Evolutionary conservation across 2,329 filamentous ascomycete genomes (phyloP).

Genomic region (Pseudonectria foliicola): DNA sequence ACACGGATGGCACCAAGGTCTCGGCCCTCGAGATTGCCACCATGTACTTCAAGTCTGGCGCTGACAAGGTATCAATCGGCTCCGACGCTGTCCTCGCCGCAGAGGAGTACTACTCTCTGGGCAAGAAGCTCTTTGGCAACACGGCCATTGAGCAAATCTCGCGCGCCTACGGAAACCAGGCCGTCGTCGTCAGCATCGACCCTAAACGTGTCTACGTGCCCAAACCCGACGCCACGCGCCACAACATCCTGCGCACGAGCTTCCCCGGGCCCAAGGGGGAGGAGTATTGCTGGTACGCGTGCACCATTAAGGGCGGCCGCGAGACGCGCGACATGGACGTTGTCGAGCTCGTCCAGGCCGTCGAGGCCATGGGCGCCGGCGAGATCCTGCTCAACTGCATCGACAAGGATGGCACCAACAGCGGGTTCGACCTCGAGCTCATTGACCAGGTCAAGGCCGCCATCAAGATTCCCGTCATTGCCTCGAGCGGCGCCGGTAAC

Average conservation of each 20-base stretch:
- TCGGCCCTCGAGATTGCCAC: constrained; percentile 87
- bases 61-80: constrained; percentile 96
- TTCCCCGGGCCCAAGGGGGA: constrained; percentile 70
- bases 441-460: constrained; percentile 82
- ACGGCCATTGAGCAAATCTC: constrained; percentile 97
- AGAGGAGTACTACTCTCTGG: constrained; percentile 75
- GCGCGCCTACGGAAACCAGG: constrained; percentile 88
- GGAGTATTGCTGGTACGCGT: constrained; percentile 89
- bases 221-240: constrained; percentile 62
- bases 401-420: constrained; percentile 91
- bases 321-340: constrained; percentile 94
- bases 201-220: constrained; percentile 85
- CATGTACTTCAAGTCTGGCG: constrained; percentile 95
- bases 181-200: constrained; percentile 92
- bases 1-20: constrained; percentile 80
- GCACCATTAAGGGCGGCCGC: constrained; percentile 90
- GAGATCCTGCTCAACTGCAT: constrained; percentile 97
- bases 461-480: constrained; percentile 88
- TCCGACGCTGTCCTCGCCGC: constrained; percentile 90
- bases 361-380: constrained; percentile 91
- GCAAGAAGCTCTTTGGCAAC: constrained; percentile 62
- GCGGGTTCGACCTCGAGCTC: constrained; percentile 88
- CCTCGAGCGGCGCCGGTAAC: constrained; percentile 83
- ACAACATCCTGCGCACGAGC: constrained; percentile 63
- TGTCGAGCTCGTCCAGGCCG: constrained; percentile 75